Evolutionary conservation across 2,329 filamentous ascomycete genomes (phyloP).

Genomic region (Colletotrichum horii): DNA sequence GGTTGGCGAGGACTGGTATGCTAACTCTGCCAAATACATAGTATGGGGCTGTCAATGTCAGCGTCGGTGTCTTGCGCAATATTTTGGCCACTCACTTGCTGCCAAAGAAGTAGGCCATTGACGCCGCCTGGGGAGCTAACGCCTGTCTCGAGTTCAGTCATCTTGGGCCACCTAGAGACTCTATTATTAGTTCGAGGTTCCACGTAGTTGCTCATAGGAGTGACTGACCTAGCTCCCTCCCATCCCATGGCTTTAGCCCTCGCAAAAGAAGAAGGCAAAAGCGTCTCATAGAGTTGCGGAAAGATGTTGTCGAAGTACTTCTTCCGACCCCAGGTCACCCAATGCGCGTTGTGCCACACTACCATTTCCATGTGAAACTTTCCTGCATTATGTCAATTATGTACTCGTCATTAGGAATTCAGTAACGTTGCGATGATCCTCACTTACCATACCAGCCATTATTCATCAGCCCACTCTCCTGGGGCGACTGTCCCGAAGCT

Average conservation of each 20-base stretch:
- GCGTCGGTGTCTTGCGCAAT: fast-evolving
- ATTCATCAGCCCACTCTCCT: constrained; percentile 44
- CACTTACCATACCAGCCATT: constrained; percentile 49
- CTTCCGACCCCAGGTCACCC: constrained; percentile 43
- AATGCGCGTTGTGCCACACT: constrained; percentile 46
- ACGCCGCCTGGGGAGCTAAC: constrained; percentile 54
- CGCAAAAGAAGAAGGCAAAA: constrained; percentile 29
- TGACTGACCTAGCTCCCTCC: constrained; percentile 27
- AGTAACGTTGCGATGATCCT: fast-evolving
- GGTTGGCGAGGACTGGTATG: constrained; percentile 26
- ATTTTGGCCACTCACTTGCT: constrained; percentile 41
- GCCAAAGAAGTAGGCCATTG: constrained; percentile 66
- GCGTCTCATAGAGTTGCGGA: constrained; percentile 26
- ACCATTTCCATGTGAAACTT: constrained; percentile 50
- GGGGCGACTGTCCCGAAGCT: constrained; percentile 38
- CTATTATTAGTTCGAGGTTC: neutral
- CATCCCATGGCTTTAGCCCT: constrained; percentile 33
- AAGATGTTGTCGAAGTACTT: constrained; percentile 40
- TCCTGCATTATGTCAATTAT: constrained; percentile 20
- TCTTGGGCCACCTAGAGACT: constrained; percentile 48
- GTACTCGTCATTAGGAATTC: neutral
- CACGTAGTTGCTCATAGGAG: neutral
- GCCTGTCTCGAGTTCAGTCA: constrained; percentile 48
- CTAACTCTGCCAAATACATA: constrained; percentile 63
- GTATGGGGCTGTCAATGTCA: constrained; percentile 48